Percentiles rank a stretch among this genome's conserved stretches.
Evolutionary conservation across 805 yeast genomes (phyloP).

Genomic region (Monosporozyma aerobia): DNA sequence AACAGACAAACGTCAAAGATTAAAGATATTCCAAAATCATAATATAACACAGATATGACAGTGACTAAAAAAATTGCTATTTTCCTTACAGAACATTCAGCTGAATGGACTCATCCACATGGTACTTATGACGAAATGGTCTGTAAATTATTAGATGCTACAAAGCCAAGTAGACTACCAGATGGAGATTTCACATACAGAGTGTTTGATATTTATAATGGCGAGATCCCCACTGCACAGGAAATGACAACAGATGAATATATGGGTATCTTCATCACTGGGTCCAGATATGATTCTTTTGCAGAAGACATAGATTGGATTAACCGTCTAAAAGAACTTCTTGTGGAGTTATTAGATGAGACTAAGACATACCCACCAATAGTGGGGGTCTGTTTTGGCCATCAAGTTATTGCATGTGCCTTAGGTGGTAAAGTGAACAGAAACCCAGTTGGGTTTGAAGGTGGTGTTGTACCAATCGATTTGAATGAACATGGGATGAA

Average conservation of each 20-base stretch:
- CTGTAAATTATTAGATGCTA: conserved; percentile 11
- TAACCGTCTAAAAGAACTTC: conserved; percentile 30
- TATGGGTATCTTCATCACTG: conserved; percentile 38
- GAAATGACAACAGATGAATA: conserved; percentile 10
- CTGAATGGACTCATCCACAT: conserved; percentile 17
- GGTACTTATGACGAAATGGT: conserved; percentile 25
- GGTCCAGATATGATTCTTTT: conserved; percentile 41
- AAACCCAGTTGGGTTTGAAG: conserved; percentile 65
- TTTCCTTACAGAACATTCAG: conserved; percentile 19
- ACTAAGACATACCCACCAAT: conserved; percentile 34
- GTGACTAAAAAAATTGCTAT: conserved; percentile 16
- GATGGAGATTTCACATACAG: conserved; percentile 10
- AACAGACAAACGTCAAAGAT: too few relatives aligned
- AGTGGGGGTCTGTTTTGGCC: conserved; percentile 81
- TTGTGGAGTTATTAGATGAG: conserved; percentile 15
- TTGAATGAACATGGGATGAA: conserved; percentile 32
- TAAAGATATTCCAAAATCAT: not conserved
- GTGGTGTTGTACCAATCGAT: conserved; percentile 45
- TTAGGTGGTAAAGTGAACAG: conserved; percentile 51
- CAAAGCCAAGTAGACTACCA: conserved; percentile 4
- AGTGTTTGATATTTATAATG: conserved; percentile 12
- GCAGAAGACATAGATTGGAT: conserved; percentile 35
- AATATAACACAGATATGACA: not conserved
- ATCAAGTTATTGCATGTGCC: conserved; percentile 64
- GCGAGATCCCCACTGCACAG: conserved; percentile 19